Conservation (phyloP, 1,139 yeast genomes). For the Blastobotrys ciferrii region DNA sequence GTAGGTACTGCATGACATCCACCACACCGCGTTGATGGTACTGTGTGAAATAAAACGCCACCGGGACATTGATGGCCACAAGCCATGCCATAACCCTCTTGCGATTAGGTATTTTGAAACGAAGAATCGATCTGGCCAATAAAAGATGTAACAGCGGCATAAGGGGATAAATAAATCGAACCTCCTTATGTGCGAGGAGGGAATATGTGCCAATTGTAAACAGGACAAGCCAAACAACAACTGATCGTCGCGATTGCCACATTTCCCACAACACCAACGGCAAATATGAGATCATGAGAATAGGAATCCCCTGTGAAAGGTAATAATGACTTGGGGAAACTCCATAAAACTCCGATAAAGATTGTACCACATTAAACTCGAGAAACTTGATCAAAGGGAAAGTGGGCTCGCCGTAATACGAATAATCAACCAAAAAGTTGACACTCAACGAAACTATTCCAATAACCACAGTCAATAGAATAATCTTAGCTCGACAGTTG, state of each 20-base stretch:
- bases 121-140: conserved; percentile 21
- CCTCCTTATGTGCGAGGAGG: conserved; percentile 76
- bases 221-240: conserved; percentile 36
- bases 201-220: conserved; percentile 58
- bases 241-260: conserved; percentile 26
- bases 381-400: conserved; percentile 70
- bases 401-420: conserved; percentile 55
- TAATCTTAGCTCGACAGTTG: conserved; percentile 19
- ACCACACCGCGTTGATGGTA: conserved; percentile 86
- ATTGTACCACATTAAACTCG: conserved; percentile 69
- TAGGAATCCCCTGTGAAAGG: conserved; percentile 75
- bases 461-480: conserved; percentile 29
- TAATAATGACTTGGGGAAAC: conserved; percentile 84
- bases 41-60: conserved; percentile 55
- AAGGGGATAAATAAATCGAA: conserved; percentile 82
- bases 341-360: conserved; percentile 83
- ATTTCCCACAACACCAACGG: conserved; percentile 58
- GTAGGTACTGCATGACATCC: conserved; percentile 56
- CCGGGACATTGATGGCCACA: conserved; percentile 43
- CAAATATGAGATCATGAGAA: conserved; percentile 61
- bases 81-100: conserved; percentile 22
- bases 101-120: conserved; percentile 11
- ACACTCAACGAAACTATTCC: conserved; percentile 35
- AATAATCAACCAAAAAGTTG: conserved; percentile 52
- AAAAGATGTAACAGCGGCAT: conserved; percentile 63